Conservation (phyloP, 2,329 filamentous ascomycete species). For the Pleoardoris graminearum region DNA sequence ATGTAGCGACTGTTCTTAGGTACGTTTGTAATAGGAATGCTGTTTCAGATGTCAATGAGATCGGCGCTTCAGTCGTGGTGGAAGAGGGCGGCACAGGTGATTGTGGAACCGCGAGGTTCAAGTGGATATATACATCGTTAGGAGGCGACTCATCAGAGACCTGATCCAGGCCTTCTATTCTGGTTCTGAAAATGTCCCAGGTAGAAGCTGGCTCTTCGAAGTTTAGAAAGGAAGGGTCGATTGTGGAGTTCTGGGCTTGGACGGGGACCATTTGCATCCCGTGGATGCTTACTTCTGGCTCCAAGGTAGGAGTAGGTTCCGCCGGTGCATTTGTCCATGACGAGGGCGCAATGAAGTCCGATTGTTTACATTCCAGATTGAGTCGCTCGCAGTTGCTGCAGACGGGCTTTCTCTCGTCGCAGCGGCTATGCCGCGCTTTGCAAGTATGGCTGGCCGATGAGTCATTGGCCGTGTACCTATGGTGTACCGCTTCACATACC, state of each 20-base stretch:
- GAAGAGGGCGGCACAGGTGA: slow-evolving; percentile 9
- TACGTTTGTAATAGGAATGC: slow-evolving; percentile 40
- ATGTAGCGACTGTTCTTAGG: slow-evolving; percentile 37
- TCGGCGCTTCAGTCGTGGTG: slow-evolving; percentile 8
- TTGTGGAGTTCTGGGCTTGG: slow-evolving; percentile 11
- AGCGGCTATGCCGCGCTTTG: slow-evolving; percentile 40
- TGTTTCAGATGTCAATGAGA: slow-evolving; percentile 31
- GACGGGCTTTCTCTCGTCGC: slow-evolving; percentile 39
- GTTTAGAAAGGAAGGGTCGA: slow-evolving; percentile 3
- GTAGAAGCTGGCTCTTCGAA: slow-evolving; percentile 13
- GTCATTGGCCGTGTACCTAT: not conserved
- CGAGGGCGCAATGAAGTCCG: slow-evolving; percentile 24
- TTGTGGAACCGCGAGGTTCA: slow-evolving; percentile 18
- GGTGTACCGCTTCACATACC: slow-evolving; percentile 11
- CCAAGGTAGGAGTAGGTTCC: not conserved
- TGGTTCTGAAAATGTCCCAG: slow-evolving; percentile 33
- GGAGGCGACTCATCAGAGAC: slow-evolving; percentile 18
- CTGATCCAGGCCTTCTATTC: slow-evolving; percentile 27
- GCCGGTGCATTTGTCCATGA: slow-evolving; percentile 13
- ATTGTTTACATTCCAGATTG: slow-evolving; percentile 32
- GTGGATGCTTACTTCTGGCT: not conserved
- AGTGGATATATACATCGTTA: slow-evolving; percentile 11
- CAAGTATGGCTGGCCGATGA: slow-evolving; percentile 32
- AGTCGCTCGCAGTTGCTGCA: slow-evolving; percentile 40
- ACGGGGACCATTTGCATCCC: not conserved